Percentiles rank a stretch among this genome's conserved stretches.
Evolutionary conservation across 2,329 filamentous ascomycete species (phyloP).

Genomic region (Decorospora gaudefroyi): DNA sequence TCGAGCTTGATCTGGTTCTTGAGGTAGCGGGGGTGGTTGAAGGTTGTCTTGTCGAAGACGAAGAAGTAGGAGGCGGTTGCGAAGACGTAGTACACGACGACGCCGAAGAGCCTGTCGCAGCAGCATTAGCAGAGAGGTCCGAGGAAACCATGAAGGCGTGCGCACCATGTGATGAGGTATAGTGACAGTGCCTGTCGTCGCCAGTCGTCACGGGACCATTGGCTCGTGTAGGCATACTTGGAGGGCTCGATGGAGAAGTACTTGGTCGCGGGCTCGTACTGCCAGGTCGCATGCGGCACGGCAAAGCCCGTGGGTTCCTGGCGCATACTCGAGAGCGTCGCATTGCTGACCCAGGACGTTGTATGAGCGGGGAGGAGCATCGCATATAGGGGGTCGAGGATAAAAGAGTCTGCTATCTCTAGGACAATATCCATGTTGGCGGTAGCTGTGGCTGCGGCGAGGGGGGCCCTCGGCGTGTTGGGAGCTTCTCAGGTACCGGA

Average conservation of each 20-base stretch:
- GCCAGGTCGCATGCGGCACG: conserved; percentile 53
- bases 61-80: conserved; percentile 83
- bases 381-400: conserved; percentile 81
- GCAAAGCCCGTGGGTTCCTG: conserved; percentile 44
- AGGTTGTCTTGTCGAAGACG: conserved; percentile 87
- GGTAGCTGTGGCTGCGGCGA: conserved; percentile 16
- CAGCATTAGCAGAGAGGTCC: conserved; percentile 13
- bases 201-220: conserved; percentile 76
- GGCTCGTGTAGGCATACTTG: conserved; percentile 77
- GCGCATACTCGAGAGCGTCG: conserved; percentile 59
- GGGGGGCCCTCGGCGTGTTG: conserved; percentile 12
- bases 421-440: conserved; percentile 86
- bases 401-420: conserved; percentile 78
- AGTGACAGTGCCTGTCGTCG: conserved; percentile 74
- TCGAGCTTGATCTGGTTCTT: conserved; percentile 90
- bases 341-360: conserved; percentile 58
- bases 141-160: background rate
- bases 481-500: conserved; percentile 28
- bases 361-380: conserved; percentile 63
- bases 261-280: conserved; percentile 73
- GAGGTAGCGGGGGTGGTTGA: conserved; percentile 90
- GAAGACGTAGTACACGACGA: conserved; percentile 82
- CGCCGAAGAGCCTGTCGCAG: conserved; percentile 75
- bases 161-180: conserved; percentile 83
- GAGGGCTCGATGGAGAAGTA: conserved; percentile 72